These are phyloP conservation scores for Nemania sp. DNA, from an alignment of 2,329 filamentous ascomycete genomes.

Conservation along the genomic window DNA sequence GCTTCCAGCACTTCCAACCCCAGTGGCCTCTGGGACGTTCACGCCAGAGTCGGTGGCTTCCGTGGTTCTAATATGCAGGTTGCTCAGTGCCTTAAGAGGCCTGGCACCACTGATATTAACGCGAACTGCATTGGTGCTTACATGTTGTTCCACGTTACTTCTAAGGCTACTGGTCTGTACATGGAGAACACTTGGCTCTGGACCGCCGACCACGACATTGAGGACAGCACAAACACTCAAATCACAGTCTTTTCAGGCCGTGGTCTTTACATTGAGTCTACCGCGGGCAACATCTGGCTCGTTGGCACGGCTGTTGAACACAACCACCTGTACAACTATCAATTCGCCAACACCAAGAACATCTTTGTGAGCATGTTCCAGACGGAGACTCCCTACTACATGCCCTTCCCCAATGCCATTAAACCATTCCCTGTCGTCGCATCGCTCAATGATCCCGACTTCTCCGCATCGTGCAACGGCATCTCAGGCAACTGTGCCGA, in stretches of 20 bases:
- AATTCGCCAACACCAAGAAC: conserved; percentile 60
- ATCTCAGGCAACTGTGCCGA: conserved; percentile 47
- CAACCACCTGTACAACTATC: conserved; percentile 66
- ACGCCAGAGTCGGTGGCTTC: conserved; percentile 74
- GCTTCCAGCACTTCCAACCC: conserved; percentile 48
- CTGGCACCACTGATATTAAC: conserved; percentile 40
- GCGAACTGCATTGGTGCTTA: conserved; percentile 45
- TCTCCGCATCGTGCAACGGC: conserved; percentile 48
- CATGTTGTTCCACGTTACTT: conserved; percentile 46
- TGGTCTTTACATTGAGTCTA: conserved; percentile 51
- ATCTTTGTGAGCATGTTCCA: conserved; percentile 66
- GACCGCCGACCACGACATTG: conserved; percentile 60
- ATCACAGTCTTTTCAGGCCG: conserved; percentile 58
- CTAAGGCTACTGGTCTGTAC: conserved; percentile 41
- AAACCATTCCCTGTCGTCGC: conserved; percentile 53
- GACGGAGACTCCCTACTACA: conserved; percentile 70
- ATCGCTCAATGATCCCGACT: conserved; percentile 53
- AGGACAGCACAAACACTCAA: conserved; percentile 52
- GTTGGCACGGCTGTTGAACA: conserved; percentile 66
- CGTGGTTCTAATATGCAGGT: conserved; percentile 70
- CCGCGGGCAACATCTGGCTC: conserved; percentile 55
- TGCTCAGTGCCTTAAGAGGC: conserved; percentile 65
- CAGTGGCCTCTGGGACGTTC: conserved; percentile 73
- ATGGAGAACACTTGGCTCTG: conserved; percentile 52
- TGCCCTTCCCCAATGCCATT: conserved; percentile 60